Base-by-base conservation (phyloP, 2,329 filamentous ascomycete species). In the Lasiodiplodia sp. region DNA sequence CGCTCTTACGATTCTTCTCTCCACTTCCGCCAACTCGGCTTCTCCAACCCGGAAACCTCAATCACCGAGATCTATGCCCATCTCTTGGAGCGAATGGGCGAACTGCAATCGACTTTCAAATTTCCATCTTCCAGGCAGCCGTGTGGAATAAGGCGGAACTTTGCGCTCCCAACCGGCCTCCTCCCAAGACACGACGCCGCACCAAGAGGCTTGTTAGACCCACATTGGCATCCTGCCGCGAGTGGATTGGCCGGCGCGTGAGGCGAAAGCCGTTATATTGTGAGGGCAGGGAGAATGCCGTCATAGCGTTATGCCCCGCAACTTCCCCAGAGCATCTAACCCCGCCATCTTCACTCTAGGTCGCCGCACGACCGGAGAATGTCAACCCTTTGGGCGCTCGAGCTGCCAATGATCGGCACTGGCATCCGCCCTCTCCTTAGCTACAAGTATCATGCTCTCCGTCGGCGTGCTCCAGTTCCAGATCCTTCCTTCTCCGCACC, bases 251-350 rank as follows among this genome's bases (percentile, higher is more conserved):
- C 56, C 8, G 34, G 38, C 25, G 57, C 57, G 57, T 28, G 57
- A 49, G 3, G 23, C 21, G 25, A 18, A 11, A 23, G 37, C 56
- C n/a, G 37, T 44, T 28, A 7, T 6, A 34, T 44, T 2, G n/a
- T 11, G 40, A 49, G 38, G 23, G 6, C 25, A 21, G 5, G 28
- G 44, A 63, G 28, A 44, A 63, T 63, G 58, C 58, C 58, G 58
- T 63, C 58, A 37, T 63, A 14, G 25, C n/a, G 25, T 25, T 28
- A 5, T 28, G 37, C 60, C 58, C 60, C 60, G 60, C 60, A 64
- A 25, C 21, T 52, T 52, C 60, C 60, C 60, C 60, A 64, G 60
- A 64, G 49, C 60, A 28, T 23, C 40, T 28, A 64, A 64, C 60
- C 60, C 60, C 60, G 60, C 60, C 44, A 52, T 64, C 40, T 34